These are phyloP conservation scores for Ampelomyces quisqualis DNA, from an alignment of 2,329 filamentous ascomycete species.

Conservation along the genomic window DNA sequence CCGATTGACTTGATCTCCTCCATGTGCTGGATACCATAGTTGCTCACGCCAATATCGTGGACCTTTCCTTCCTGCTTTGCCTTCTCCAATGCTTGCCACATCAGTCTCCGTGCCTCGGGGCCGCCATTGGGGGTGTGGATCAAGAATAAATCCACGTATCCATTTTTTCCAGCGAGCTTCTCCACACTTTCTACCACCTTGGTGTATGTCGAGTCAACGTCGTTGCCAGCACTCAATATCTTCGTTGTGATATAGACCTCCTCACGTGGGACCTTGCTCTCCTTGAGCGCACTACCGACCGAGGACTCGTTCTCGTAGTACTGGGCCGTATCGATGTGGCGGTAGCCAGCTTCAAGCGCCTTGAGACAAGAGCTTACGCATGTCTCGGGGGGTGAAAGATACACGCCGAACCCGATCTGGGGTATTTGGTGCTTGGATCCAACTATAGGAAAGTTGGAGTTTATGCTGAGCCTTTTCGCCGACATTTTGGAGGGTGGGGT, in stretches of 20 bases:
- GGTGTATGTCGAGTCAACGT: constrained; percentile 60
- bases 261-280: constrained; percentile 57
- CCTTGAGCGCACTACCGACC: constrained; percentile 64
- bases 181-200: constrained; percentile 62
- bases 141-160: constrained; percentile 71
- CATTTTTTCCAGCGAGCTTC: constrained; percentile 56
- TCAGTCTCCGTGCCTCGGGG: constrained; percentile 55
- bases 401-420: constrained; percentile 70
- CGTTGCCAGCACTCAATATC: constrained; percentile 57
- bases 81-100: constrained; percentile 68
- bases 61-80: constrained; percentile 61
- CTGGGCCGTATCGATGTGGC: constrained; percentile 68
- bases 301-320: constrained; percentile 69
- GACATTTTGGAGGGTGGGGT: constrained; percentile 18
- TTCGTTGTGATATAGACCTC: constrained; percentile 72
- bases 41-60: constrained; percentile 70
- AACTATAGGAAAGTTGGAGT: constrained; percentile 53
- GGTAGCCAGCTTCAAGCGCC: constrained; percentile 61
- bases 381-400: constrained; percentile 56
- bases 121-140: constrained; percentile 66
- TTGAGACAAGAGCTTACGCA: constrained; percentile 61
- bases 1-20: constrained; percentile 68
- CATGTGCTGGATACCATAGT: constrained; percentile 67
- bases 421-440: constrained; percentile 59
- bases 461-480: constrained; percentile 42